Evolutionary conservation across 345 rosid genomes (phyloP), one percentile per base, ranked within the genome.

Genomic region (Rhodamnia rubescens): DNA sequence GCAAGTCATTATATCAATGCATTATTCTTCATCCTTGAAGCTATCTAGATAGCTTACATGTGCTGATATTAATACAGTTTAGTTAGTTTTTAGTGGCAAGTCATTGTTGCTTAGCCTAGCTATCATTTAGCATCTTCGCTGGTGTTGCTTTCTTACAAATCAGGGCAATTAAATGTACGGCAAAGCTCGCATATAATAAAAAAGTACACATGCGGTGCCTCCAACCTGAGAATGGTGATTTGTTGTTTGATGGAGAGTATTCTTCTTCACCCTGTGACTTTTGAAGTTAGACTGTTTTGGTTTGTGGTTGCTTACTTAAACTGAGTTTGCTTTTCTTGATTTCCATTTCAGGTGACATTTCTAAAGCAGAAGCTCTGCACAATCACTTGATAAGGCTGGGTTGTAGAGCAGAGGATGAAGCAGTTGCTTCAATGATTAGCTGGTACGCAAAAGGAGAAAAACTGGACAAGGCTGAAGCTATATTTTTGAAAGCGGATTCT

Each of bases 391-490:
- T 85, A 83, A 89, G 84, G 89, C 89, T 94, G 57, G 93, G 91
- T 83, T 87, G 86, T 85, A 85, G 55, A 84, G 85, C 90, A 69
- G 93, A 92, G 85, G 94, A 92, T 85, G 93, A 90, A 87, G 90
- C 91, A 85, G 59, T 90, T 27, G 91, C 96, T 16, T 86, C 93
- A 57, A 85, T 94, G 92, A 93, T 93, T 83, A 85, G 90, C 84
- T 87, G 88, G 54, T 93, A 92, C 85, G 96, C 94, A 86, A 92
- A 89, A 85, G 91, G 87, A 85, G 88, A 87, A 85, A 93, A 88
- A 84, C 90, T 94, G 83, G 87, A 92, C 84, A 88, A 88, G 87
- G 98, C 95, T 11, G 90, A 88, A 84, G 92, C 89, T 81, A 84
- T 92, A 87, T 94, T 92, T 88, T 78, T 82, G 53, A 88, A 90